These are phyloP conservation scores for Colletotrichum sp. DNA, from an alignment of 2,329 filamentous ascomycete genomes.

Conservation along the genomic window DNA sequence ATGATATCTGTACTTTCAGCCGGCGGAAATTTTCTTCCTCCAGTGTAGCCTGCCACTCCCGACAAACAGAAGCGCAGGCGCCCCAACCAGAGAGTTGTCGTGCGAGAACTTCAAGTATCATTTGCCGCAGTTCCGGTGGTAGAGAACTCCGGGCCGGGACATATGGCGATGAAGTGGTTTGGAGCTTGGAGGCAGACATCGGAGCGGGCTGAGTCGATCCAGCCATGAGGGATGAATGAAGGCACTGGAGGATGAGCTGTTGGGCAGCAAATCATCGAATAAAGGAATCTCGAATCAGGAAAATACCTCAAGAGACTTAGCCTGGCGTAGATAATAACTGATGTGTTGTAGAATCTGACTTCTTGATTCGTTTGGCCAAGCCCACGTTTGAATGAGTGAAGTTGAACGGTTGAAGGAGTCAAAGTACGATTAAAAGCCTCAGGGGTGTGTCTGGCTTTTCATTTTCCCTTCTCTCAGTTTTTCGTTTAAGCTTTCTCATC, in stretches of 20 bases:
- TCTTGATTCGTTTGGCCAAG: accelerated
- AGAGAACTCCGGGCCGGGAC: neutral
- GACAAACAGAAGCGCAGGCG: conserved; percentile 36
- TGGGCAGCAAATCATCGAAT: accelerated
- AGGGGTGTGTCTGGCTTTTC: neutral
- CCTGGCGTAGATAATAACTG: accelerated
- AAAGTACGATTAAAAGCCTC: neutral
- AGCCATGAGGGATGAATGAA: neutral
- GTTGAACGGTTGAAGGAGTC: neutral
- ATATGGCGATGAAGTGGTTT: neutral
- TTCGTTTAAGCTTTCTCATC: neutral
- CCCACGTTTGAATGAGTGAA: accelerated
- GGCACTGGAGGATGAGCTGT: neutral
- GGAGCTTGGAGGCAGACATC: neutral
- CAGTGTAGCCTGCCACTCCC: conserved; percentile 36
- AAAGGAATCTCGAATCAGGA: neutral
- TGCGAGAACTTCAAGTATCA: neutral
- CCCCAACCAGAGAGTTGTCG: conserved; percentile 29
- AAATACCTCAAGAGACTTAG: accelerated
- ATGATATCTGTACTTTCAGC: conserved; percentile 28
- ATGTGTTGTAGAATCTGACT: neutral
- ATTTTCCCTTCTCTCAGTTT: neutral
- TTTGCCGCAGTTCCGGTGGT: neutral
- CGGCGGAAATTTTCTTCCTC: conserved; percentile 32
- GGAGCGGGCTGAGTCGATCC: neutral